These are phyloP conservation scores for Inga laurina DNA, from an alignment of 306 rosid species.

Conservation along the genomic window DNA sequence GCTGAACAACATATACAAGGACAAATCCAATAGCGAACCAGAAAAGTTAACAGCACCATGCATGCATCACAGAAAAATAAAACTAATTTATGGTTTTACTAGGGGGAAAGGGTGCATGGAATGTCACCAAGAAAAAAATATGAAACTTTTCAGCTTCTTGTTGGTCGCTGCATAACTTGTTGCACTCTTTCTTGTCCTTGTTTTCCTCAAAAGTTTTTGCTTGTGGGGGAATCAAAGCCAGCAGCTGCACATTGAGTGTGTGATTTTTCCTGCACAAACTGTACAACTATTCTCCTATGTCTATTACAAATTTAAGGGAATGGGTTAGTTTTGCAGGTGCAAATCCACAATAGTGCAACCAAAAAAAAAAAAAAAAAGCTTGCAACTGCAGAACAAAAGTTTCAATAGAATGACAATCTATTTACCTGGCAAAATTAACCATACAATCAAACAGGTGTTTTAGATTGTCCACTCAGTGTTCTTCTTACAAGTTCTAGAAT, in stretches of 20 bases:
- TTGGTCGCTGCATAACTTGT: slow-evolving; percentile 12
- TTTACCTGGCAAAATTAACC: slow-evolving; percentile 43
- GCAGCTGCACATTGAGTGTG: slow-evolving; percentile 26
- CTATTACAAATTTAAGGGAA: slow-evolving; percentile 27
- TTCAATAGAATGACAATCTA: slow-evolving; percentile 4
- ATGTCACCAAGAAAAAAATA: slow-evolving; percentile 37
- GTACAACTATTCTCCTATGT: slow-evolving; percentile 39
- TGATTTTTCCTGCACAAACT: slow-evolving; percentile 26
- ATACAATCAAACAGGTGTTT: slow-evolving; percentile 41
- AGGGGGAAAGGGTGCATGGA: slow-evolving; percentile 23
- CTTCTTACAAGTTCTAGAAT: slow-evolving; percentile 78
- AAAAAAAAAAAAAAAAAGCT: too few species aligned
- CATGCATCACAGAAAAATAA: slow-evolving; percentile 7
- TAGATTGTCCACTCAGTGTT: slow-evolving; percentile 56
- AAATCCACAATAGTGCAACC: slow-evolving; percentile 7
- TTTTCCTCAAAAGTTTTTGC: background rate
- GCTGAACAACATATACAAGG: slow-evolving; percentile 28
- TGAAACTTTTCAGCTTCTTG: slow-evolving; percentile 7
- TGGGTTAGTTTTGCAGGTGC: slow-evolving; percentile 15
- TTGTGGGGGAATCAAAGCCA: slow-evolving; percentile 20
- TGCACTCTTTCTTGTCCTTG: slow-evolving; percentile 29
- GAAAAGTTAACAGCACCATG: background rate
- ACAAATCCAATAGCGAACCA: slow-evolving; percentile 12
- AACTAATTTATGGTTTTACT: slow-evolving; percentile 26
- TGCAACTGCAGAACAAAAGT: slow-evolving; percentile 4